A percentile compares a stretch with the other conserved stretches of the same genome.
These are phyloP conservation scores for Rosa lucieae DNA, from an alignment of 306 rosid genomes.

Conservation along the genomic window DNA sequence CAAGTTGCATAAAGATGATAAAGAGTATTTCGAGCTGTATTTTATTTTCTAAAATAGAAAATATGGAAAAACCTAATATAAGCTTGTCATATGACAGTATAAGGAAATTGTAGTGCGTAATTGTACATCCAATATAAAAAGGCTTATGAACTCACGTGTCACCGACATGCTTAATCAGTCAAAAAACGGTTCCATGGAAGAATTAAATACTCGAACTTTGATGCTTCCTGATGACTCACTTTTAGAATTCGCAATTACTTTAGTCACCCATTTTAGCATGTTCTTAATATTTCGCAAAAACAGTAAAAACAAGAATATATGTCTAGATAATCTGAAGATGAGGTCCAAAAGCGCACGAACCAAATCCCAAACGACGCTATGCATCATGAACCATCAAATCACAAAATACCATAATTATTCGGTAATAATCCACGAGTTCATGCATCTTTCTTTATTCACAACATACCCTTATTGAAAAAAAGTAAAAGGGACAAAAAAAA, in stretches of 20 bases:
- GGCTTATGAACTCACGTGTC: neutral
- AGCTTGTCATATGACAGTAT: neutral
- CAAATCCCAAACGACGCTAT: neutral
- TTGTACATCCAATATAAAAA: neutral
- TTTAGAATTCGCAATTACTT: no score
- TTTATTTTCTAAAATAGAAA: neutral
- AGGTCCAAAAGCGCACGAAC: neutral
- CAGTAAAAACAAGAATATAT: no score
- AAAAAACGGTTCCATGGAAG: neutral
- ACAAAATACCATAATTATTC: no score
- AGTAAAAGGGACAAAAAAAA: neutral
- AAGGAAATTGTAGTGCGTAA: neutral
- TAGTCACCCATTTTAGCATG: no score
- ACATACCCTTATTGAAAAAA: neutral
- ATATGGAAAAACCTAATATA: neutral
- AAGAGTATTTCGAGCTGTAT: neutral
- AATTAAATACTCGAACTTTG: neutral
- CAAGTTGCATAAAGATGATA: neutral
- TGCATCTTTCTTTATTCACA: no score
- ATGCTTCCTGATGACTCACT: neutral
- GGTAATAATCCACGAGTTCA: no score
- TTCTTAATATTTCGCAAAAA: no score
- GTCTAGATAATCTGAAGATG: neutral
- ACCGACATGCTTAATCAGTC: neutral
- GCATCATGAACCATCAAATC: neutral